Evolutionary conservation across 306 rosid genomes (phyloP), one percentile per base, ranked within the genome.

Genomic region (Castanea crenata): DNA sequence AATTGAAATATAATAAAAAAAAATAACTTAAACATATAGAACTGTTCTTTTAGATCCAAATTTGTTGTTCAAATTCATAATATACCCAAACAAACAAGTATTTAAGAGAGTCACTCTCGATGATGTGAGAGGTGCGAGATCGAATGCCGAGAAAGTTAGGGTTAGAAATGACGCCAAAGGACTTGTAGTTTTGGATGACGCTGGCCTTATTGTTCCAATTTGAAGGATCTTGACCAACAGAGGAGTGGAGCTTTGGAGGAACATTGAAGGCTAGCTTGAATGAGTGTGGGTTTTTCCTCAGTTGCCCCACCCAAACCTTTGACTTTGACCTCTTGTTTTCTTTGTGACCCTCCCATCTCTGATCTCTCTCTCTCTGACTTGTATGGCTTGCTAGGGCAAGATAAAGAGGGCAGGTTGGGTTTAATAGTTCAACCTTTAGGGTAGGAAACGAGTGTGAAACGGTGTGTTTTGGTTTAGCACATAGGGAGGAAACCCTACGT

Each of bases 321-420:
- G 91, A 0, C 55, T 90, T 84, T 3, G 91, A 91, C 71, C 59
- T 83, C 93, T 92, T 89, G 79, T 82, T 94, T 94, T 76, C 95
- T 91, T 83, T 97, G 87, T 38, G 99, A 94, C 10, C 99, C 73
- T 86, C 95, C 97, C 99, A 92, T 94, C 74, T 73, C 70, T 7
- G 5, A 4, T 32, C 67, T 23, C 23, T 71, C 56, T 62, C 67
- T 52, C 77, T 14, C 21, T 41, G 41, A 20, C 44, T 31, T 32
- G 20, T 55, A 5, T 68, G 70, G 77, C 78, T 70, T 32, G 34
- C 34, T 74, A 57, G 86, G 83, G 79, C 81, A 34, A 64, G 6
- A 5, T 13, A 58, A 73, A 55, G 55, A 29, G 5, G 80, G 54
- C 32, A 29, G 19, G 74, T 3, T 9, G 81, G 83, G 81, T 70